Percentiles rank a stretch among this genome's conserved stretches.
Conservation (phyloP, 805 yeast genomes). For the Hermanozyma aechmeae region DNA sequence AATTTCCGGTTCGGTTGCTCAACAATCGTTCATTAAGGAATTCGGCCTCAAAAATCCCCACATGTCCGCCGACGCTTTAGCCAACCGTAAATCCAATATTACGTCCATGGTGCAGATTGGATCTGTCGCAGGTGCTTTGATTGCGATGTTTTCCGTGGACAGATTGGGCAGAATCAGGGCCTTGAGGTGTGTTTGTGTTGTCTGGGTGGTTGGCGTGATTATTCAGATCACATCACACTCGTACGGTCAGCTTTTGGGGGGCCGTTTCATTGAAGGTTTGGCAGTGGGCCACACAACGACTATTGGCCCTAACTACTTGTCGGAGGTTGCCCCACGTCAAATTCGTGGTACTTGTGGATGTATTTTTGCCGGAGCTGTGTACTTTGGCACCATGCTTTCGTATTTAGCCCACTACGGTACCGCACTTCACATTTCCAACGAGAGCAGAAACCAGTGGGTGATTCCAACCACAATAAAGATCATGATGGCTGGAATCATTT, state of each 20-base stretch:
- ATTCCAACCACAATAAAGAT: slow-evolving; percentile 41
- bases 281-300: slow-evolving; percentile 51
- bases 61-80: slow-evolving; percentile 24
- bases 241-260: slow-evolving; percentile 46
- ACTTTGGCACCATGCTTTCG: slow-evolving; percentile 42
- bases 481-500: slow-evolving; percentile 37
- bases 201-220: slow-evolving; percentile 31
- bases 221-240: slow-evolving; percentile 38
- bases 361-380: slow-evolving; percentile 50
- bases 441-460: slow-evolving; percentile 39
- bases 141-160: slow-evolving; percentile 42
- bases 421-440: slow-evolving; percentile 31
- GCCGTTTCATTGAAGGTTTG: slow-evolving; percentile 46
- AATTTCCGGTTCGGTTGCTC: slow-evolving; percentile 37
- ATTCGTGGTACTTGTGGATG: slow-evolving; percentile 45
- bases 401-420: slow-evolving; percentile 43
- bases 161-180: slow-evolving; percentile 43
- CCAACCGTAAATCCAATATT: slow-evolving; percentile 42
- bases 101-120: slow-evolving; percentile 53
- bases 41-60: slow-evolving; percentile 37
- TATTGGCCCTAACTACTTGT: slow-evolving; percentile 42
- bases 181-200: slow-evolving; percentile 31
- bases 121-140: slow-evolving; percentile 42
- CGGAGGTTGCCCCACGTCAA: slow-evolving; percentile 44
- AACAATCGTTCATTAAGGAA: slow-evolving; percentile 27